Evolutionary conservation across 2,329 filamentous ascomycete genomes (phyloP).

Genomic region (Botrytis fabae): DNA sequence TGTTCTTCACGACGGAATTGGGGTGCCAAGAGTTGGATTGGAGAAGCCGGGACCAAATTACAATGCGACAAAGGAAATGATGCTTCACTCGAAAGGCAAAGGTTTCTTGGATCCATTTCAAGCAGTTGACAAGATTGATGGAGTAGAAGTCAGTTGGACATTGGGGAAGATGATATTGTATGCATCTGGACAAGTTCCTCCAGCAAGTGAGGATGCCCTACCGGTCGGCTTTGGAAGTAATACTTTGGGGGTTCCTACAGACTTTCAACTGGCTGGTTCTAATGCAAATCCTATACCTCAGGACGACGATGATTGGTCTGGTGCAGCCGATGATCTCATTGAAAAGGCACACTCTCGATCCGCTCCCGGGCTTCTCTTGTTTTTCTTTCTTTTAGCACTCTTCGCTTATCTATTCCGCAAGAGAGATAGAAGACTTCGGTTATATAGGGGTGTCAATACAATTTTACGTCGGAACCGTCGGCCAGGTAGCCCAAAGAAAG

Average conservation of each 20-base stretch:
- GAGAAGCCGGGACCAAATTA: conserved; percentile 59
- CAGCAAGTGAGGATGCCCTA: conserved; percentile 57
- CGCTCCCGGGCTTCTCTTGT: conserved; percentile 72
- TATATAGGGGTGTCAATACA: conserved; percentile 55
- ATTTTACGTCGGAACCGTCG: conserved; percentile 47
- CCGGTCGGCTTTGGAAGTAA: conserved; percentile 96
- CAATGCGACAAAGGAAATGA: conserved; percentile 71
- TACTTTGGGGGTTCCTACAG: conserved; percentile 57
- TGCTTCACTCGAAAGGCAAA: conserved; percentile 68
- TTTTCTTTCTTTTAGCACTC: conserved; percentile 70
- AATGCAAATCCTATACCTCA: conserved; percentile 39
- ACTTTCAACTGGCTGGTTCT: conserved; percentile 83
- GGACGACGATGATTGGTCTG: conserved; percentile 57
- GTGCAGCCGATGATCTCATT: conserved; percentile 59
- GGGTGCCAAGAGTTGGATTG: conserved; percentile 80
- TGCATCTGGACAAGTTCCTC: conserved; percentile 81
- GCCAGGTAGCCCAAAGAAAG: conserved; percentile 51
- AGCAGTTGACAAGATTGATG: conserved; percentile 88
- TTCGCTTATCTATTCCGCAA: conserved; percentile 75
- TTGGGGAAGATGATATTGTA: conserved; percentile 96
- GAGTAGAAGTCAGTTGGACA: conserved; percentile 94
- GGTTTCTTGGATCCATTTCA: conserved; percentile 85
- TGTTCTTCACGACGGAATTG: conserved; percentile 92
- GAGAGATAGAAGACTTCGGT: conserved; percentile 67
- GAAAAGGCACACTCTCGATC: conserved; percentile 65